Percentiles rank a stretch among this genome's conserved stretches.
Evolutionary conservation across 306 rosid species (phyloP).

Genomic region (Trifolium repens): DNA sequence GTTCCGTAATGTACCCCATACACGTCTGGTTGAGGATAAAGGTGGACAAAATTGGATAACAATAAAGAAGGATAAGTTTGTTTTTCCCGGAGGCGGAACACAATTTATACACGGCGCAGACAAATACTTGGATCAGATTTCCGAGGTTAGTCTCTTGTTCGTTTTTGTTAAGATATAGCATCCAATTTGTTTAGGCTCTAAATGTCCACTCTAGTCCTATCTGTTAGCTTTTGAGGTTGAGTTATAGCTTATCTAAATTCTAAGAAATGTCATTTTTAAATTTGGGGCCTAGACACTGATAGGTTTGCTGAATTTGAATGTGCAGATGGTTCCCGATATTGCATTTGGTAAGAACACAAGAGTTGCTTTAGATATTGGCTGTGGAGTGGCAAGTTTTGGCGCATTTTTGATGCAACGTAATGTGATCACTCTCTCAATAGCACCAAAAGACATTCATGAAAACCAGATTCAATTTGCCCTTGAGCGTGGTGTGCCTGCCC

Average conservation of each 20-base stretch:
- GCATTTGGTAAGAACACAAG: constrained; percentile 69
- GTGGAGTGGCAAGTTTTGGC: constrained; percentile 95
- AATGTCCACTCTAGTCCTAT: background rate
- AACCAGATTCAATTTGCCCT: constrained; percentile 94
- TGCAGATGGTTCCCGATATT: constrained; percentile 86
- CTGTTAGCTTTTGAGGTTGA: background rate
- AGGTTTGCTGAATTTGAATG: constrained; percentile 29
- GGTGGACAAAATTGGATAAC: constrained; percentile 90
- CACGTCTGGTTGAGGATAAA: constrained; percentile 81
- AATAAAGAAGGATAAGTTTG: constrained; percentile 60
- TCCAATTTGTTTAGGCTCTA: background rate
- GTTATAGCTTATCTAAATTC: background rate
- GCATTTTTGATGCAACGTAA: constrained; percentile 77
- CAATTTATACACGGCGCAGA: constrained; percentile 85
- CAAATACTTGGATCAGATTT: constrained; percentile 77
- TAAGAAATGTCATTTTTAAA: constrained; percentile 12
- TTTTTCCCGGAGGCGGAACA: constrained; percentile 83
- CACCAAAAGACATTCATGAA: constrained; percentile 83
- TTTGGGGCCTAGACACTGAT: constrained; percentile 34
- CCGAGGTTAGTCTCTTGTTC: constrained; percentile 55
- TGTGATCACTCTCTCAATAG: constrained; percentile 77
- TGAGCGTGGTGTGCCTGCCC: constrained; percentile 96
- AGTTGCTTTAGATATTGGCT: constrained; percentile 81
- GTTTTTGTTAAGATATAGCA: background rate
- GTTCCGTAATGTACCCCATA: constrained; percentile 86